Conservation (phyloP, 176 grass and related monocot species). For the Miscanthus lutarioriparius region DNA sequence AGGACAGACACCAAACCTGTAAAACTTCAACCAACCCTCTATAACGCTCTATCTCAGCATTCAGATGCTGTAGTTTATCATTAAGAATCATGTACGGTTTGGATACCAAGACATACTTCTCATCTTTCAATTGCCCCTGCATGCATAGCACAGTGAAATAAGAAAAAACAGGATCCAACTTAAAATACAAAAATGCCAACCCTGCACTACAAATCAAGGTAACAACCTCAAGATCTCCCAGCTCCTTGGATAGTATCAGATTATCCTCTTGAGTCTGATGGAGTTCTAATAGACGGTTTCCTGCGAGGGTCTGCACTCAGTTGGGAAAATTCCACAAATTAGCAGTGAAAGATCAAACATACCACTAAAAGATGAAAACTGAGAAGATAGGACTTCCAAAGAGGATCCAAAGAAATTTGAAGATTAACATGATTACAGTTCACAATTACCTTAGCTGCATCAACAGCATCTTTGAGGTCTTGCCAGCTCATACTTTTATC, state of each 20-base stretch:
- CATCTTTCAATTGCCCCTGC: conserved; percentile 85
- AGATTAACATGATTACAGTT: conserved; percentile 4
- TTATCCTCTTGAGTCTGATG: conserved; percentile 97
- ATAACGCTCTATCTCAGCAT: conserved; percentile 71
- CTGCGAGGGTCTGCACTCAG: conserved; percentile 67
- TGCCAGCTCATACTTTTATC: conserved; percentile 71
- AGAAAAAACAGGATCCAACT: conserved; percentile 41
- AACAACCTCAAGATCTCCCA: conserved; percentile 92
- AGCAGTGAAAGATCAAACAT: conserved; percentile 29
- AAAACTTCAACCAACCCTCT: conserved; percentile 70
- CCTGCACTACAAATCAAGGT: conserved; percentile 28
- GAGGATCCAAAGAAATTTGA: no score
- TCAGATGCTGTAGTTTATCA: conserved; percentile 78
- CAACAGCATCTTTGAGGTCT: conserved; percentile 85
- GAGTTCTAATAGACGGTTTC: conserved; percentile 84
- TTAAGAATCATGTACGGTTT: conserved; percentile 71
- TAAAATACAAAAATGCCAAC: conserved; percentile 14
- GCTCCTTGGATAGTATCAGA: conserved; percentile 77
- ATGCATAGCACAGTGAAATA: conserved; percentile 20
- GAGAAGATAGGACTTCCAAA: no score
- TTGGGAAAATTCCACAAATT: conserved; percentile 32
- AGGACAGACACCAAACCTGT: conserved; percentile 59
- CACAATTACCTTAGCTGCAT: conserved; percentile 77
- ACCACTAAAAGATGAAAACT: conserved; percentile 19
- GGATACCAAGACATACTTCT: conserved; percentile 70